Evolutionary conservation across 495 filamentous ascomycete species (phyloP), one percentile per base, ranked within the genome.

Genomic region (Pseudoneurospora amorphoporcata): DNA sequence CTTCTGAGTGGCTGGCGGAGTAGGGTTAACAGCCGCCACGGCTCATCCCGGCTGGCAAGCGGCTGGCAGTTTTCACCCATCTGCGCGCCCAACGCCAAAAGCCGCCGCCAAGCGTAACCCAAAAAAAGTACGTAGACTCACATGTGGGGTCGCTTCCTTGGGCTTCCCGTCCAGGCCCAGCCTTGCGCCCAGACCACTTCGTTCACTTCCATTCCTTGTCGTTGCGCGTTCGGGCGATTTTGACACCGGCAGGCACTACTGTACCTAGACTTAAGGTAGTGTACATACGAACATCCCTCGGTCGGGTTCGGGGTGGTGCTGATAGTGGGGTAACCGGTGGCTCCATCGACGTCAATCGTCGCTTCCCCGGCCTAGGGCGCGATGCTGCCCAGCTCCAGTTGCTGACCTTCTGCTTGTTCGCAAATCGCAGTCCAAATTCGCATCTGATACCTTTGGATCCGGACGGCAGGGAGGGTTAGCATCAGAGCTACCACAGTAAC

Each of bases 1-100:
- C 42, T 73, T 76, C 69, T 68, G 72, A 69, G 65, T 58, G 41
- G 42, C 37, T 69, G 69, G 79, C 74, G 75, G 77, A 77, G 79
- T 80, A 80, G 79, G 79, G 79, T 79, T 80, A 77, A 47, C 47
- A 38, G 61, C 53, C 17, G 39, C 75, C 76, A 78, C 53, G 29
- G 53, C 53, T 32, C 29, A 65, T 65, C 53, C 53, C 53, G 53
- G 53, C 53, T 65, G 53, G 53, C 53, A 65, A 65, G 53, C 53
- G 53, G 53, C 29, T 65, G 53, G 53, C 53, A 65, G 14, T 65
- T 16, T 35, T 29, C 14, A 32, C 29, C 23, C 53, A 35, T 35
- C 29, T 61, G 53, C 53, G 53, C 53, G 29, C 53, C 53, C 53
- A 35, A 35, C 53, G 14, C 53, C 29, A 35, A 16, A 35, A 65